Base-by-base conservation (phyloP, 2,329 filamentous ascomycete species). In the Rutstroemia sp. region DNA sequence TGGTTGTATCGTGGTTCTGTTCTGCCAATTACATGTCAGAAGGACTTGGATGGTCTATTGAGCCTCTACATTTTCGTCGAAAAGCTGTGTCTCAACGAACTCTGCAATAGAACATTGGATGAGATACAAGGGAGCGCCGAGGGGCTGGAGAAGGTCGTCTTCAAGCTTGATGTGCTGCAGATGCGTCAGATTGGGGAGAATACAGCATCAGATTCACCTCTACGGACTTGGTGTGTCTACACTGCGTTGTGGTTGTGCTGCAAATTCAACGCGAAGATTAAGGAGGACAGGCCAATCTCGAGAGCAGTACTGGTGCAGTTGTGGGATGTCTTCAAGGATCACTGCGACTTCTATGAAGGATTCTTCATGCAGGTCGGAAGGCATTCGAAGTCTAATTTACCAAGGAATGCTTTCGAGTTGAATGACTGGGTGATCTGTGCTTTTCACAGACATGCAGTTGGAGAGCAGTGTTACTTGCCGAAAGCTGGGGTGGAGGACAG, bases 1-100 rank as follows among this genome's bases (percentile, higher is more conserved):
- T 61, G 50, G 48, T 14, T 61, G 4, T 61, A 58, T 19, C 25
- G 25, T 10, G 53, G 30, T 39, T 7, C 34, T 25, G 16, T 23
- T 23, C 16, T 21, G 8, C 0, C 9, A 9, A n/a, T 37, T 47
- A 19, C 7, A 19, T 14, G 5, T 21, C 3, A 1, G 4, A 4
- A 44, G 16, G 14, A 19, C 16, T 16, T 47, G 9, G 23, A 37
- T 14, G 4, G 45, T 4, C 37, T 58, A 16, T 18, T 34, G 19
- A 38, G 47, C 23, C 14, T 54, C 4, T 59, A 50, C 23, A 42
- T 57, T 19, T 39, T 54, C 9, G 46, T 50, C 1, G 45, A 59
- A n/a, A 54, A 59, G 25, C 12, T 47, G 2, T 54, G 41, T 30
- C 18, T 57, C 0, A 21, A 53, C 5, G 39, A 57, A 2, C 14